A percentile compares a stretch with the other conserved stretches of the same genome.
phyloP scores from a whole-genome alignment of 1,139 yeast species.

The Suhomyces bribrorum region DNA sequence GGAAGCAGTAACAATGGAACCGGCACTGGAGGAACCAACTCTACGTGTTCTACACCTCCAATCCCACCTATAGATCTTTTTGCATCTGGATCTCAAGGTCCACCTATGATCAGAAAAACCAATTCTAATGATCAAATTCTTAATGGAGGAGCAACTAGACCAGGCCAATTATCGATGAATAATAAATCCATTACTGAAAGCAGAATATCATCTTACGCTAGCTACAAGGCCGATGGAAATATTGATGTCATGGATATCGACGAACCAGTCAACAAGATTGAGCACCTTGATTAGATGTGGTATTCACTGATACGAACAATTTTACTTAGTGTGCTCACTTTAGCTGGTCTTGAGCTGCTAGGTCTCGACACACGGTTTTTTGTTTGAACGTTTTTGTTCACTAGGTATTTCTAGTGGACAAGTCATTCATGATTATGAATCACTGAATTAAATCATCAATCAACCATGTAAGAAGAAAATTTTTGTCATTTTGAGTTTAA shows the following conservation, averaged over 20 bases:
- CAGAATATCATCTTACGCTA: slow-evolving; percentile 16
- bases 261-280: slow-evolving; percentile 16
- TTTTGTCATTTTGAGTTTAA: neutral
- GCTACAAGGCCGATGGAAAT: slow-evolving; percentile 8
- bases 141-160: slow-evolving; percentile 22
- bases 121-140: slow-evolving; percentile 29
- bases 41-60: slow-evolving; percentile 20
- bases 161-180: slow-evolving; percentile 33
- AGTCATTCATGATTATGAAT: neutral
- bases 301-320: neutral
- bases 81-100: slow-evolving; percentile 11
- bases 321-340: neutral
- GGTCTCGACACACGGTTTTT: neutral
- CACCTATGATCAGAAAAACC: slow-evolving; percentile 27
- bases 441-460: neutral
- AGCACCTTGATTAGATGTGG: slow-evolving; percentile 13
- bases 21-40: slow-evolving; percentile 13
- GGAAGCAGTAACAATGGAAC: slow-evolving; percentile 12
- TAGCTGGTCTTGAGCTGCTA: neutral
- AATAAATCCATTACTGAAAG: slow-evolving; percentile 42
- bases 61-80: slow-evolving; percentile 7
- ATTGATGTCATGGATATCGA: slow-evolving; percentile 19
- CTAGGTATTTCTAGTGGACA: slow-evolving; percentile 1
- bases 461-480: too few relatives aligned
- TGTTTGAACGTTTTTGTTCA: neutral